phyloP scores from a whole-genome alignment of 2,329 filamentous ascomycete species.

The Macrophomina phaseolina region DNA sequence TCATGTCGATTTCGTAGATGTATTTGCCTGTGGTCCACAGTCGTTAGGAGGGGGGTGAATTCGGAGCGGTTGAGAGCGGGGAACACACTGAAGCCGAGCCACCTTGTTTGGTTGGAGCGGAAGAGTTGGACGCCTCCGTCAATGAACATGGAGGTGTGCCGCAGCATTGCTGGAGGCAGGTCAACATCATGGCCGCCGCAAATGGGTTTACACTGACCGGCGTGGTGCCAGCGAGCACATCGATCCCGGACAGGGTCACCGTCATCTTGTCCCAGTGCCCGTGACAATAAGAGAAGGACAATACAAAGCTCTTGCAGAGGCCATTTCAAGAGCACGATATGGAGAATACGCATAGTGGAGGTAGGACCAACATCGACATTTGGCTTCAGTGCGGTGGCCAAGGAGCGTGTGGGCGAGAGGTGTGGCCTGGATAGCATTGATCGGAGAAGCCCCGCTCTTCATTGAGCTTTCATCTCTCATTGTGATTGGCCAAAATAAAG shows the following conservation, averaged over 20 bases:
- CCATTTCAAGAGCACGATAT: neutral
- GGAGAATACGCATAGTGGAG: neutral
- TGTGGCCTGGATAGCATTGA: too few species aligned
- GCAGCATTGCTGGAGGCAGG: conserved; percentile 16
- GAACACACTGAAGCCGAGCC: conserved; percentile 26
- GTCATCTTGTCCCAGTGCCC: neutral
- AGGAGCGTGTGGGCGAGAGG: too few species aligned
- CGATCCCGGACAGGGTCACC: neutral
- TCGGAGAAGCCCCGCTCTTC: too few species aligned
- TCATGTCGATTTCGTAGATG: conserved; percentile 35
- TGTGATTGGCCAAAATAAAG: too few species aligned
- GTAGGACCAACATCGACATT: neutral
- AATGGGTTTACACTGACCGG: neutral
- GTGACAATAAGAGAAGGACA: neutral
- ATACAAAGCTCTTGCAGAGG: neutral
- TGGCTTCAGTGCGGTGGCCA: neutral
- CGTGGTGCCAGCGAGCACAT: conserved; percentile 20
- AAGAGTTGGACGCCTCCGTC: conserved; percentile 24
- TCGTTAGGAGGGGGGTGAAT: neutral
- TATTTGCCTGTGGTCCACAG: conserved; percentile 11
- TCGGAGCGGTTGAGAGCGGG: too few species aligned
- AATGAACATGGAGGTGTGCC: conserved; percentile 17
- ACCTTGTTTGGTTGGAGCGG: conserved; percentile 5
- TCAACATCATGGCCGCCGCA: neutral
- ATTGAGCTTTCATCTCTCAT: too few species aligned